Evolutionary conservation across 192 early-diverging fungal genomes (phyloP), one percentile per base, ranked within the genome.

Genomic region (Backusella australiensis): DNA sequence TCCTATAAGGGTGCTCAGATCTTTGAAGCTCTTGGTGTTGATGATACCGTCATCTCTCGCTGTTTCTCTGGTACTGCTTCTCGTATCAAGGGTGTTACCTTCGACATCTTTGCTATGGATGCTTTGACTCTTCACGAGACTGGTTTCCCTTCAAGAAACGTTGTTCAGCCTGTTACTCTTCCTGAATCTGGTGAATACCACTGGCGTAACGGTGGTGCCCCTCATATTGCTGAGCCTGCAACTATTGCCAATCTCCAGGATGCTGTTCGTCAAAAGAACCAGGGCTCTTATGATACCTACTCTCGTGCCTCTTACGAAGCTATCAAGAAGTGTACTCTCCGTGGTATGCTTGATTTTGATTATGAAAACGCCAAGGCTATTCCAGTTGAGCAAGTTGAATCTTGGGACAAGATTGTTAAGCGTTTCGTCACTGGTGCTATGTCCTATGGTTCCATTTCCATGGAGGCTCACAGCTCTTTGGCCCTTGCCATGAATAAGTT

Each of bases 1-100:
- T 93, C 91, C 14, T 99, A 99, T 90, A 98, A 98, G 87, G 98
- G 96, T 72, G 98, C 98, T 11, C 98, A 99, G 89, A 97, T 98
- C 78, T 99, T 99, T 81, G 98, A 99, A 81, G 95, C 95, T 21
- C 89, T 99, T 34, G 98, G 98, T 76, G 78, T 99, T 3, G 95
- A 96, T 74, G 86, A 89, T 35, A 86, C 92, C 39, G 97, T 99
- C 46, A 92, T 99, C 71, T 84, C 89, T 35, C 89, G 90, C 67
- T 99, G 97, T 81, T 99, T 99, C 87, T 90, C 92, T 21, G 98
- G 98, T 74, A 99, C 98, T 15, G 94, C 96, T 17, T 96, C 94
- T 52, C 92, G 98, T 76, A 94, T 99, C 84, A 96, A 93, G 80
- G 98, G 97, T 85, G 93, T 86, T 21, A 93, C 86, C 32, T 91